Evolutionary conservation across 257 asterid genomes (phyloP).

Genomic region (Plantago elongata): DNA sequence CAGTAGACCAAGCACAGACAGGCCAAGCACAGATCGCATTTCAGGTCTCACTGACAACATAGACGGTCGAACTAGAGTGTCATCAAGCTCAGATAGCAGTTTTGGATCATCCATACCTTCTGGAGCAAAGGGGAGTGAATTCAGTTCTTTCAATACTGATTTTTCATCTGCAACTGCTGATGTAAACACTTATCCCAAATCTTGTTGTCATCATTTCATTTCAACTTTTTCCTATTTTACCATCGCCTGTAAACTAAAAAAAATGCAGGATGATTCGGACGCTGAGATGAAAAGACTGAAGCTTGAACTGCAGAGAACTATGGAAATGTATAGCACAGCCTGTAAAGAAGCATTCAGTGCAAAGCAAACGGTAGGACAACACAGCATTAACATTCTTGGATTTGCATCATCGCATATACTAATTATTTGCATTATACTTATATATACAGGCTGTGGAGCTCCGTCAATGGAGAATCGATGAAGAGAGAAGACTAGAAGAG

Average conservation of each 20-base stretch:
- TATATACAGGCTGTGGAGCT: conserved; percentile 62
- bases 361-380: conserved; percentile 58
- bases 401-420: neutral
- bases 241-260: neutral
- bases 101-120: conserved; percentile 36
- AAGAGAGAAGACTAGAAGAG: conserved; percentile 60
- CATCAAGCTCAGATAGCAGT: conserved; percentile 70
- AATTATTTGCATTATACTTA: neutral
- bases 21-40: conserved; percentile 46
- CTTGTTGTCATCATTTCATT: neutral
- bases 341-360: conserved; percentile 70
- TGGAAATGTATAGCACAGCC: conserved; percentile 81
- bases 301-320: conserved; percentile 67
- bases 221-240: neutral
- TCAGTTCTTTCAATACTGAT: conserved; percentile 37
- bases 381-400: neutral
- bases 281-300: conserved; percentile 87
- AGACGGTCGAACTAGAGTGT: conserved; percentile 39
- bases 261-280: conserved; percentile 62
- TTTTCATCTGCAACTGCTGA: conserved; percentile 48
- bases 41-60: conserved; percentile 36
- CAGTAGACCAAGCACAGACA: conserved; percentile 55
- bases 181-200: conserved; percentile 33
- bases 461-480: conserved; percentile 64
- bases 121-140: conserved; percentile 42